These are phyloP conservation scores for Russula dissimulans DNA, from an alignment of 768 basidiomycete species.

Conservation along the genomic window DNA sequence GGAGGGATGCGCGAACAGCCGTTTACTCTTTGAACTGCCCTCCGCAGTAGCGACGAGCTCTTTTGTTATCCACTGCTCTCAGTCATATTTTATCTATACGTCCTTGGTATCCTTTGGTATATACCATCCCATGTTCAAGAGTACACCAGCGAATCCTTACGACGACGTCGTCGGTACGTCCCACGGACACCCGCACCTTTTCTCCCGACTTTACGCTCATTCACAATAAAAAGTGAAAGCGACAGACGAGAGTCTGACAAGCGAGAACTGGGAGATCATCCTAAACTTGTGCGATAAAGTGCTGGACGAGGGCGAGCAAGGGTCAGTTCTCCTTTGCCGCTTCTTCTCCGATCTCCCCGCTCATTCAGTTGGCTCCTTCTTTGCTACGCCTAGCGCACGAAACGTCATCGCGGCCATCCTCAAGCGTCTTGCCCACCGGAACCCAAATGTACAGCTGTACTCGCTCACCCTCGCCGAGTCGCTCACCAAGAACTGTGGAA, in stretches of 20 bases:
- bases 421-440: constrained; percentile 88
- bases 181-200: background rate
- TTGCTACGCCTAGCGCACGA: constrained; percentile 53
- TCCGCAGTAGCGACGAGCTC: constrained; percentile 2
- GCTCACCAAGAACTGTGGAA: constrained; percentile 83
- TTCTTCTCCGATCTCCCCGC: background rate
- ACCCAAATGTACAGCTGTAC: constrained; percentile 94
- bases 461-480: constrained; percentile 82
- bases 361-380: background rate
- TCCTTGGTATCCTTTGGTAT: background rate
- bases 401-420: constrained; percentile 76
- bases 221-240: constrained; percentile 57
- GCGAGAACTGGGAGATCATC: constrained; percentile 94
- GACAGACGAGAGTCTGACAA: constrained; percentile 94
- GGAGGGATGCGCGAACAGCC: no score
- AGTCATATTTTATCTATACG: background rate
- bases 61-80: background rate
- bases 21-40: background rate
- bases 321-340: constrained; percentile 41
- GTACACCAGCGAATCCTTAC: constrained; percentile 57
- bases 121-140: constrained; percentile 51
- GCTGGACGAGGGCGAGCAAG: constrained; percentile 74
- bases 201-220: constrained; percentile 1
- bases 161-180: constrained; percentile 79
- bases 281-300: constrained; percentile 96